Evolutionary conservation across 2,329 filamentous ascomycete species (phyloP), one percentile per base, ranked within the genome.

Genomic region (Xylaria sp.): DNA sequence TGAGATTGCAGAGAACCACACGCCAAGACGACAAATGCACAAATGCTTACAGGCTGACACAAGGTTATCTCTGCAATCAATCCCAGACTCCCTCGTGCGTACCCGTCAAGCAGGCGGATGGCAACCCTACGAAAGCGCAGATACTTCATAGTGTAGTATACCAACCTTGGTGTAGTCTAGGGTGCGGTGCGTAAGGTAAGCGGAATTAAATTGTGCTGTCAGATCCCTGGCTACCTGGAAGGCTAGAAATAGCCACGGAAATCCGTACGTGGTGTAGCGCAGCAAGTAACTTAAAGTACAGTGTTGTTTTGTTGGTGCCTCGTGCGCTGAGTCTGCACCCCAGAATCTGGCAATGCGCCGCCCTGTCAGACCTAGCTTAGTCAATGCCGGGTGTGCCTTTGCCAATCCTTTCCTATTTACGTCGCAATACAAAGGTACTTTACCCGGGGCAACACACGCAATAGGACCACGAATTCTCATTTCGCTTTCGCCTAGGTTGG

Each of bases 321-420:
- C 15, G 43, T n/a, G 25, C 43, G 25, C 25, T 47, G 44, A 48
- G 44, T 27, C 23, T 13, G 60, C 60, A 62, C 60, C 60, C 60
- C 60, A 23, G 60, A 62, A 49, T 58, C 44, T 51, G 33, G 37
- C 25, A 25, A 51, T 48, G 37, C 53, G 54, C 54, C 48, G 54
- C 54, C 4, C 40, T 3, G 59, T 58, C 41, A 58, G 54, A 58
- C 49, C 49, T 58, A 58, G 33, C 8, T 6, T 33, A 11, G n/a
- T 13, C n/a, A 29, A 41, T 54, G 31, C 40, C 29, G 17, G 33
- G 15, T 25, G 31, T 15, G 3, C 40, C 48, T 27, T 13, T 56
- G 27, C 37, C 15, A 21, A 54, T 48, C 51, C 51, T 48, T 48
- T 1, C 35, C 43, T 46, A 38, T 25, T 37, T 46, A 17, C 40